These are phyloP conservation scores for Symbiotaphrina buchneri DNA, from an alignment of 495 filamentous ascomycete genomes.

Conservation along the genomic window DNA sequence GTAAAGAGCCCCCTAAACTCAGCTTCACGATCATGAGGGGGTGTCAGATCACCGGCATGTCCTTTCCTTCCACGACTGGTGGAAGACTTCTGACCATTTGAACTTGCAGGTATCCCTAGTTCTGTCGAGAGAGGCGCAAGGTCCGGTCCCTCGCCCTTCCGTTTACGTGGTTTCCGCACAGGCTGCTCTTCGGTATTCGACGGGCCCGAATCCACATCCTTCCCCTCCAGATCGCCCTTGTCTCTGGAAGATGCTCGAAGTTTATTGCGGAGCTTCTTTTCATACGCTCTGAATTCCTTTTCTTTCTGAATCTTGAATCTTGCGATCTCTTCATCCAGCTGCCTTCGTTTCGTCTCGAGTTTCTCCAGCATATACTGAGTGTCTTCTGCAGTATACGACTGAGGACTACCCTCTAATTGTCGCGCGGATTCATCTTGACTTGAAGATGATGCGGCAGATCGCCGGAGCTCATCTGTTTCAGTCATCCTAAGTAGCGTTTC, in stretches of 20 bases:
- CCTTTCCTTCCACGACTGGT: not conserved
- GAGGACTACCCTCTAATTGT: too few species aligned
- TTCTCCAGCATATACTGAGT: too few species aligned
- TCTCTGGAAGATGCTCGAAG: too few species aligned
- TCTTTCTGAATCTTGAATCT: conserved; percentile 10
- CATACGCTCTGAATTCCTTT: conserved; percentile 8
- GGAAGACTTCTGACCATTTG: not conserved
- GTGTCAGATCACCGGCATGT: not conserved
- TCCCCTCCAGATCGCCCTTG: not conserved
- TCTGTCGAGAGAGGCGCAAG: too few species aligned
- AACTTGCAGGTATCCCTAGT: not conserved
- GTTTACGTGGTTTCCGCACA: not conserved
- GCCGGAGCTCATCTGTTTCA: too few species aligned
- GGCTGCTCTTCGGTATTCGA: not conserved
- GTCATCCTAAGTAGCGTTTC: too few species aligned
- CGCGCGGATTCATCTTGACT: too few species aligned
- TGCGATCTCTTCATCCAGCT: conserved; percentile 11
- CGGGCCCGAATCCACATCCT: not conserved
- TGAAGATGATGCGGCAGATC: too few species aligned
- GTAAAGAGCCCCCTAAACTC: conserved; percentile 38
- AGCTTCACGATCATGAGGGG: conserved; percentile 24
- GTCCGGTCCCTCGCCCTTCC: conserved; percentile 1
- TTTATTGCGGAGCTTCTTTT: conserved; percentile 8
- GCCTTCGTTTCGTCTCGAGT: conserved; percentile 9
- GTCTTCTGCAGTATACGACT: too few species aligned